Evolutionary conservation across 345 rosid genomes (phyloP), one percentile per base, ranked within the genome.

Genomic region (Mercurialis annua): DNA sequence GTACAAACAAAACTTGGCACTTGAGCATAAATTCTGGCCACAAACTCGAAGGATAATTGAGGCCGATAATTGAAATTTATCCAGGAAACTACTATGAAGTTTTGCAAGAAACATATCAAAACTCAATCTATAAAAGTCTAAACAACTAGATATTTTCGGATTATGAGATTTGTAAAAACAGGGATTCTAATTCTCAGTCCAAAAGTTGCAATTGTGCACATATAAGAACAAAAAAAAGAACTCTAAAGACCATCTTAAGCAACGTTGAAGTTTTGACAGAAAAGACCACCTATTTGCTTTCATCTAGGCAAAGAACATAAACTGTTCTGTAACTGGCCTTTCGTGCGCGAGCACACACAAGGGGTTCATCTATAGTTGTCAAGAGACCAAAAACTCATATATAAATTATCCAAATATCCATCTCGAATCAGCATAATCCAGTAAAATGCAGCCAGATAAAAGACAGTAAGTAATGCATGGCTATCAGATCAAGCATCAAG

Each of bases 401-500:
- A 18, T 15, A 42, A 5, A 62, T 17, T 21, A 64, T 11, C 5
- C 1, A 11, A 17, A 53, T 18, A 40, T 51, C 16, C 47, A 30
- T 18, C 57, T 34, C n/a, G 15, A 46, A 27, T 46, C 21, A 2
- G 31, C 20, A 38, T 8, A 0, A 56, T 7, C 26, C 34, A 23
- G 2, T 26, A 10, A 33, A 20, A 47, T n/a, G 46, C 31, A 23
- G 34, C 50, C 5, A 23, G 23, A 60, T 61, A 6, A 24, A 26
- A n/a, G 10, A 87, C 71, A 58, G 86, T 81, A 66, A n/a, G 77
- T 65, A 33, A 82, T 68, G 64, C 87, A 85, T n/a, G 30, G 84
- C 73, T 50, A 82, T 74, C 47, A 85, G 77, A 75, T 92, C 93
- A 65, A 92, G 90, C 84, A 89, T 77, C 23, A 80, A 72, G 8